A percentile compares a stretch with the other conserved stretches of the same genome.
Conservation (phyloP, 2,329 filamentous ascomycete genomes). For the Pseudomassariella vexata region DNA sequence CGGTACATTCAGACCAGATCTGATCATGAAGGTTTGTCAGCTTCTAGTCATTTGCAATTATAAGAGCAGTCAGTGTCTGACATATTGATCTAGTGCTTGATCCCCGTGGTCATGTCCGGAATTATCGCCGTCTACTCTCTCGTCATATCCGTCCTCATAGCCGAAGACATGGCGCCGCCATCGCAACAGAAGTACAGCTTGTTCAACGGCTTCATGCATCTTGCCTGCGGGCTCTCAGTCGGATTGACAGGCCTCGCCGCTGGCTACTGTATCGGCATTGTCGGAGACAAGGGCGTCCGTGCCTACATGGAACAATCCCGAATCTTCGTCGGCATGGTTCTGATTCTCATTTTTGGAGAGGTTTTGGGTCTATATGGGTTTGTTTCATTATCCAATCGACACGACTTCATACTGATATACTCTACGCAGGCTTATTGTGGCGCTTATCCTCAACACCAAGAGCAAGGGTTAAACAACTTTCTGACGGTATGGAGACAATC, state of each 20-base stretch:
- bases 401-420: slow-evolving; percentile 12
- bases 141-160: slow-evolving; percentile 93
- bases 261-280: slow-evolving; percentile 92
- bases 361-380: slow-evolving; percentile 96
- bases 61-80: too few species aligned
- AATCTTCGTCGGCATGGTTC: slow-evolving; percentile 96
- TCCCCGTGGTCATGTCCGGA: slow-evolving; percentile 95
- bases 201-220: slow-evolving; percentile 89
- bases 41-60: too few species aligned
- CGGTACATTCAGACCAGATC: slow-evolving; percentile 75
- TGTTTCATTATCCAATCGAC: slow-evolving; percentile 22
- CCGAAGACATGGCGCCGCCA: slow-evolving; percentile 76
- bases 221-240: slow-evolving; percentile 84
- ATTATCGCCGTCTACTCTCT: slow-evolving; percentile 98
- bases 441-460: slow-evolving; percentile 88
- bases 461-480: slow-evolving; percentile 55
- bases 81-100: slow-evolving; percentile 63
- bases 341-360: slow-evolving; percentile 98
- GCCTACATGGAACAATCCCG: slow-evolving; percentile 95
- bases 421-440: slow-evolving; percentile 71
- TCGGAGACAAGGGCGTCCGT: slow-evolving; percentile 89
- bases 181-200: slow-evolving; percentile 67
- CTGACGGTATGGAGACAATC: slow-evolving; percentile 3
- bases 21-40: slow-evolving; percentile 76
- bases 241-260: slow-evolving; percentile 89